Percentiles rank a stretch among this genome's conserved stretches.
phyloP scores from a whole-genome alignment of 306 rosid genomes.

The Rosa lucieae region DNA sequence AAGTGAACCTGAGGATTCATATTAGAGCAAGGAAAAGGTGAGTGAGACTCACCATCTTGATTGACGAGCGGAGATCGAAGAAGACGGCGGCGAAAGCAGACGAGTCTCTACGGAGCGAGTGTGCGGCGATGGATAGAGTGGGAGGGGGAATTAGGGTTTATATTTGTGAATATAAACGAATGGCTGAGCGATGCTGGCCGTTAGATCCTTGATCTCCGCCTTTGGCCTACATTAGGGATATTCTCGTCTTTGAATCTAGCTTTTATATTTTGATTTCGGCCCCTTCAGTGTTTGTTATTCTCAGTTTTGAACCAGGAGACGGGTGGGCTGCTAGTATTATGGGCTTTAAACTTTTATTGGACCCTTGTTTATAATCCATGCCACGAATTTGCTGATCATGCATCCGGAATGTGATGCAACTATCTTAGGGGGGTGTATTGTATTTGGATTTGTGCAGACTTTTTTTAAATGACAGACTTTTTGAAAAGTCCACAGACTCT shows the following conservation, averaged over 20 bases:
- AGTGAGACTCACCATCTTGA: constrained; percentile 17
- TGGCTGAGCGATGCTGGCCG: constrained; percentile 1
- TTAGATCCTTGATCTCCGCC: constrained; percentile 2
- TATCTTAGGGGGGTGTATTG: too few species aligned
- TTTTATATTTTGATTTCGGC: neutral
- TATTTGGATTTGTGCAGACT: too few species aligned
- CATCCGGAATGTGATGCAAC: constrained; percentile 10
- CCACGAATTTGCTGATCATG: neutral
- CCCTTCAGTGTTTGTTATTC: neutral
- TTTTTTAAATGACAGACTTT: too few species aligned
- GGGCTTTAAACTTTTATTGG: neutral
- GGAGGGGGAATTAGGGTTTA: constrained; percentile 10
- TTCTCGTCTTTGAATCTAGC: neutral
- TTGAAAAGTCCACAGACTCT: too few species aligned
- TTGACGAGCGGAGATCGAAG: constrained; percentile 1
- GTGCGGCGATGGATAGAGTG: neutral
- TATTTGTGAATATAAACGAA: neutral
- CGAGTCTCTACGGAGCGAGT: neutral
- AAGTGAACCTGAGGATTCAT: neutral
- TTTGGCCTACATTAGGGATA: neutral
- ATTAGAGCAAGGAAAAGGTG: neutral
- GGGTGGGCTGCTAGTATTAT: neutral
- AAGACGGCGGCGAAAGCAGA: neutral
- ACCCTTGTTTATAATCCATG: neutral
- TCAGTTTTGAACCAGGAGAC: neutral